Percentiles rank a stretch among this genome's conserved stretches.
These are phyloP conservation scores for Cadophora malorum DNA, from an alignment of 2,329 filamentous ascomycete species.

Conservation along the genomic window DNA sequence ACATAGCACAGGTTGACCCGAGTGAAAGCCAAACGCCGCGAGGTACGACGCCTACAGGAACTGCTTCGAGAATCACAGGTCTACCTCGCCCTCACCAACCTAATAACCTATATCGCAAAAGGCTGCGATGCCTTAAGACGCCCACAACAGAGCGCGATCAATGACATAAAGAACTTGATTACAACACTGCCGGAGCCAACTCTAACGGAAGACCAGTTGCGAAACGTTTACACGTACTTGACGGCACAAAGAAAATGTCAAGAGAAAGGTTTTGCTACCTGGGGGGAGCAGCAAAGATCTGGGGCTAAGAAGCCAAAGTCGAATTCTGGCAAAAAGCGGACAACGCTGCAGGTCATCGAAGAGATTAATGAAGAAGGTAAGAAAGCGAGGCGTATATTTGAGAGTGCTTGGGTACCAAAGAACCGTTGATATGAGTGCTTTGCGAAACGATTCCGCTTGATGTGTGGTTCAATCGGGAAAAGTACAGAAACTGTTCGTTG, in stretches of 20 bases:
- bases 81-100: not conserved
- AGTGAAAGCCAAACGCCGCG: not conserved
- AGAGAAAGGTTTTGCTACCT: not conserved
- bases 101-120: not conserved
- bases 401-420: not conserved
- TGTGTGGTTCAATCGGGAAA: not conserved
- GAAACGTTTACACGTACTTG: no score
- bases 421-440: not conserved
- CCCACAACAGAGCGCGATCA: not conserved
- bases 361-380: no score
- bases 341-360: no score
- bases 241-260: not conserved
- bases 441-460: not conserved
- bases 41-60: not conserved
- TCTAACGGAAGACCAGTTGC: no score
- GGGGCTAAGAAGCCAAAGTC: no score
- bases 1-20: not conserved
- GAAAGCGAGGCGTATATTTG: not conserved
- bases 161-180: not conserved
- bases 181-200: not conserved
- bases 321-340: no score
- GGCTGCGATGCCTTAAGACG: not conserved
- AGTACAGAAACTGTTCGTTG: not conserved
- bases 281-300: not conserved
- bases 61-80: not conserved